Evolutionary conservation across 768 basidiomycete genomes (phyloP), one percentile per base, ranked within the genome.

Genomic region (Suillus spraguei): DNA sequence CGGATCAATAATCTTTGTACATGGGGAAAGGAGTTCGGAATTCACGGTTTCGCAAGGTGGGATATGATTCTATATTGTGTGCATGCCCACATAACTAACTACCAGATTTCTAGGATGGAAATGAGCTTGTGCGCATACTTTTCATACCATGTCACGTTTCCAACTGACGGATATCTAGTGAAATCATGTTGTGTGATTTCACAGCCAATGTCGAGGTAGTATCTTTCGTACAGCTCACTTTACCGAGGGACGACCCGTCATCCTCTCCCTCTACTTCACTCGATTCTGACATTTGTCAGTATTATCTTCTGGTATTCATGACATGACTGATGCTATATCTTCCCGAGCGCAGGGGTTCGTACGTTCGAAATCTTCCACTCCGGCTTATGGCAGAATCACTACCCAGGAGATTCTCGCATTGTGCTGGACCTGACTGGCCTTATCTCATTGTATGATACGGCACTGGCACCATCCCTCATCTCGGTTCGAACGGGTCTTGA

Each of bases 111-210:
- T 42, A 74, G 76, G 66, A 69, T 72, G 65, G 65, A 69, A 74
- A 67, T 70, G 75, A 66, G 68, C 54, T 78, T 79, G 75, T 76
- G 64, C 63, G 74, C 55, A 20, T n/a, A 35, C 14, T 11, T 60
- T 52, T 36, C 53, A 1, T 13, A 10, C 6, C 5, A 1, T 11
- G 64, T 17, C 7, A 7, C 2, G 7, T 24, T 8, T 32, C 10
- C 11, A n/a, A 14, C 4, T 62, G 16, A 61, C 6, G 33, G 24
- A 14, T 1, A 13, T 62, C n/a, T 14, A 80, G 79, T 53, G 79
- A 80, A 61, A 58, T 77, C 13, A 77, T 79, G 72, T 61, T 78
- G 4, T 79, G 78, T 54, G 59, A 76, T 44, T 77, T 79, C 38
- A 65, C 67, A 3, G 50, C 65, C 39, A 77, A 77, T 2, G 56